Evolutionary conservation across 805 yeast genomes (phyloP), one percentile per base, ranked within the genome.

Genomic region (Schizosaccharomyces lindneri): DNA sequence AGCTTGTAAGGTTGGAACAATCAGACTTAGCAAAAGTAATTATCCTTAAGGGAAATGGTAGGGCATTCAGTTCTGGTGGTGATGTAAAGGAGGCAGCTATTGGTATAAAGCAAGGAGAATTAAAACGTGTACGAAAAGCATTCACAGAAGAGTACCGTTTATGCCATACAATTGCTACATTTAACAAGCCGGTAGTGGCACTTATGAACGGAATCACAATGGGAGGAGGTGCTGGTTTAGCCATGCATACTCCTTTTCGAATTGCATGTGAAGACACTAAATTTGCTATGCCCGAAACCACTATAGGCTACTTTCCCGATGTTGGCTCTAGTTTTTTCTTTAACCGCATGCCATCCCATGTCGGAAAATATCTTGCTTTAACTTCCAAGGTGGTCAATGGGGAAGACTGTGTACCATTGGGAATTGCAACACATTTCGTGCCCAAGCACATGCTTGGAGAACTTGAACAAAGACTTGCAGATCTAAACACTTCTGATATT

Each of bases 261-360:
- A 75, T 93, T 48, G 95, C 94, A n/a, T 85, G 95, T 55, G 97
- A 90, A 67, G 79, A 80, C 67, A 89, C 97, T 11, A 78, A 83
- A 70, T 79, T 88, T 74, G 95, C 97, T 64, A 93, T 93, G 98
- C 97, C 98, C 7, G 97, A 93, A 73, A 85, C 94, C 77, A 88
- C 86, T 68, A 93, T 93, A 70, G 98, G 98, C 0, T 87, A 87
- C 72, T 85, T 87, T 73, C 95, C 95, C 24, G 98, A 93, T 71
- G 97, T 93, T 13, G 98, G 97, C 55, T 83, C 94, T 46, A 81
- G 95, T 11, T 90, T 87, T 73, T 89, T 88, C 73, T 75, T 93
- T 66, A 88, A 95, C 43, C 80, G 85, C 65, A 73, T 87, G 64
- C 88, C 87, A 67, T 87, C 86, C 61, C 81, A 86, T 66, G 73